A percentile compares a stretch with the other conserved stretches of the same genome.
phyloP scores from a whole-genome alignment of 2,329 filamentous ascomycete species.

The Fusarium keratoplasticum region DNA sequence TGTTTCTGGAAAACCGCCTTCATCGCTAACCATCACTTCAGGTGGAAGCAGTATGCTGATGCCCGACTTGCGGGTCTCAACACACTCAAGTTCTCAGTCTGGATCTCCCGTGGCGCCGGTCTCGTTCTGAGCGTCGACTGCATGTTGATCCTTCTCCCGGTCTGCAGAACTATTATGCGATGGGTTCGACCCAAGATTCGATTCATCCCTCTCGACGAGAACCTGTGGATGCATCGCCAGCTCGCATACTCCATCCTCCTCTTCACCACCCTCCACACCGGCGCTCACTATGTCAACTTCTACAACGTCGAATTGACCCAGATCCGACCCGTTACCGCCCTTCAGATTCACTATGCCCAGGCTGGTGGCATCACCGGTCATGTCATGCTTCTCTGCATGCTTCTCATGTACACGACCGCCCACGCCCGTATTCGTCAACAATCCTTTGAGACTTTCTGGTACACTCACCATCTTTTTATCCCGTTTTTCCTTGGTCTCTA shows the following conservation, averaged over 20 bases:
- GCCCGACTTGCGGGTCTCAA: conserved; percentile 81
- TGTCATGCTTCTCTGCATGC: conserved; percentile 98
- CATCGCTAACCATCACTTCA: conserved; percentile 51
- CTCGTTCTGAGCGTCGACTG: conserved; percentile 86
- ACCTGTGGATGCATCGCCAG: conserved; percentile 96
- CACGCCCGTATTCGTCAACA: conserved; percentile 95
- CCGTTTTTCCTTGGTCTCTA: conserved; percentile 94
- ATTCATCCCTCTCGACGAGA: conserved; percentile 95
- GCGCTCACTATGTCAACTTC: conserved; percentile 96
- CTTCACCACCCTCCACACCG: conserved; percentile 82
- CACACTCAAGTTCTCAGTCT: conserved; percentile 86
- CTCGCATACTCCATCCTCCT: conserved; percentile 89
- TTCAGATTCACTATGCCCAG: conserved; percentile 92
- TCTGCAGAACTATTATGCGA: conserved; percentile 91
- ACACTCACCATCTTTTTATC: conserved; percentile 98
- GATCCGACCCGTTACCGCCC: conserved; percentile 80
- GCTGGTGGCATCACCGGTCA: conserved; percentile 95
- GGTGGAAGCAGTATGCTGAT: conserved; percentile 82
- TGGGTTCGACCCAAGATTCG: conserved; percentile 86
- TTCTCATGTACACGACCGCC: conserved; percentile 96
- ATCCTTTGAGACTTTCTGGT: conserved; percentile 99
- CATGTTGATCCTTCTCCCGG: conserved; percentile 89
- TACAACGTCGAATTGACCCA: conserved; percentile 92
- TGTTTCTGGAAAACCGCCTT: neutral
- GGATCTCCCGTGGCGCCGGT: conserved; percentile 94